A percentile compares a stretch with the other conserved stretches of the same genome.
Evolutionary conservation across 1,284 basidiomycete species (phyloP).

Genomic region (Irpex sp.): DNA sequence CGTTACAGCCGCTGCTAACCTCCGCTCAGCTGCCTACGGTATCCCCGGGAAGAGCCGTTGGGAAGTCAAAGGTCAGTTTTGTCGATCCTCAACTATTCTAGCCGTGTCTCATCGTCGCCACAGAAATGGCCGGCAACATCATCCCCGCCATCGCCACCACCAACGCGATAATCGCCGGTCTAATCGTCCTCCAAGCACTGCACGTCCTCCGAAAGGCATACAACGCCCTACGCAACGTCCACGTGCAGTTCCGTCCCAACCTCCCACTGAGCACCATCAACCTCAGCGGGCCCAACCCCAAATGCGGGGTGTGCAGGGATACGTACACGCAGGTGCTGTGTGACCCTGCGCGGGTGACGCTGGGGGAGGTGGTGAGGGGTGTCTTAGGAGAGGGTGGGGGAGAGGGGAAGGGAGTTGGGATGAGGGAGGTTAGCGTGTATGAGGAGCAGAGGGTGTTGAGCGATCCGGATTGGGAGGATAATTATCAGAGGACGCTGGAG

Average conservation of each 20-base stretch:
- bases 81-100: neutral
- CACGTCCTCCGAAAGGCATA: constrained; percentile 73
- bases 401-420: constrained; percentile 32
- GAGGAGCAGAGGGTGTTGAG: constrained; percentile 81
- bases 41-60: constrained; percentile 91
- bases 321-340: constrained; percentile 76
- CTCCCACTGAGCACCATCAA: constrained; percentile 71
- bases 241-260: constrained; percentile 71
- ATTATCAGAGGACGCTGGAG: constrained; percentile 67
- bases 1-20: constrained; percentile 86
- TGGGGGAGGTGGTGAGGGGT: constrained; percentile 72
- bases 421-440: constrained; percentile 75
- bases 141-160: constrained; percentile 99
- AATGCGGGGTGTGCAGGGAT: constrained; percentile 86
- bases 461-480: constrained; percentile 91
- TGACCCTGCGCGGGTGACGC: constrained; percentile 60
- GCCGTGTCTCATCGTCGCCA: neutral
- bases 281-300: constrained; percentile 63
- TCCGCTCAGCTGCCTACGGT: constrained; percentile 87
- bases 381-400: constrained; percentile 54
- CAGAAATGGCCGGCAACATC: constrained; percentile 99
- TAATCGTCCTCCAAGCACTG: constrained; percentile 91
- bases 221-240: constrained; percentile 60
- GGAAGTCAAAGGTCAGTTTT: constrained; percentile 83
- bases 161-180: constrained; percentile 94